These are phyloP conservation scores for Solanum ossicruentum DNA, from an alignment of 257 asterid genomes.

Conservation along the genomic window DNA sequence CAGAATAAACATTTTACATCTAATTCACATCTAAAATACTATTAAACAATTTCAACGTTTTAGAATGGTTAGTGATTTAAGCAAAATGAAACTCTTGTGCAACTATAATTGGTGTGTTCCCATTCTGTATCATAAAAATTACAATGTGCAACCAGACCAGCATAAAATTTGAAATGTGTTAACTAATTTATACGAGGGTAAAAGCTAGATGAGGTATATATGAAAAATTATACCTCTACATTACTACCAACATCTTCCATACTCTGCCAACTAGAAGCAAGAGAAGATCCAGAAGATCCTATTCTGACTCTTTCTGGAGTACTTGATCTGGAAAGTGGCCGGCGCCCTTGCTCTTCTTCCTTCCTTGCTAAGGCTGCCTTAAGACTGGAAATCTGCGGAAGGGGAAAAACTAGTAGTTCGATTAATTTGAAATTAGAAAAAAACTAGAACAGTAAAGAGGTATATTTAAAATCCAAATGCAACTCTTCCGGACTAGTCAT, in stretches of 20 bases:
- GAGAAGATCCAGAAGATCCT: slow-evolving; percentile 31
- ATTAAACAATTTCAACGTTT: background rate
- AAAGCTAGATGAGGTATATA: background rate
- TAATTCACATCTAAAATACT: background rate
- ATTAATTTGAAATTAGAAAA: background rate
- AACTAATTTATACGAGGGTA: background rate
- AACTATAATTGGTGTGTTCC: background rate
- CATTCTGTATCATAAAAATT: background rate
- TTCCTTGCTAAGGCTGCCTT: slow-evolving; percentile 62
- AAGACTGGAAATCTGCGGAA: slow-evolving; percentile 47
- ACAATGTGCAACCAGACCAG: background rate
- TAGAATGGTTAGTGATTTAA: background rate
- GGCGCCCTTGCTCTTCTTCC: slow-evolving; percentile 30
- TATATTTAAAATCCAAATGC: background rate
- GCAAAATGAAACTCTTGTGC: background rate
- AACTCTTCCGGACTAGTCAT: background rate
- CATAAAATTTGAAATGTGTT: background rate
- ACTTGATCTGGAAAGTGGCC: slow-evolving; percentile 15
- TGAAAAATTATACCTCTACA: slow-evolving; percentile 3
- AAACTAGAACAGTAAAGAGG: background rate
- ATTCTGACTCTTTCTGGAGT: slow-evolving; percentile 40
- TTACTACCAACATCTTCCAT: slow-evolving; percentile 3
- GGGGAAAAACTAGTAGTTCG: background rate
- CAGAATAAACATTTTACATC: background rate
- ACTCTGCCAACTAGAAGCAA: slow-evolving; percentile 34